phyloP scores from a whole-genome alignment of 306 rosid genomes.

The Abrus precatorius region DNA sequence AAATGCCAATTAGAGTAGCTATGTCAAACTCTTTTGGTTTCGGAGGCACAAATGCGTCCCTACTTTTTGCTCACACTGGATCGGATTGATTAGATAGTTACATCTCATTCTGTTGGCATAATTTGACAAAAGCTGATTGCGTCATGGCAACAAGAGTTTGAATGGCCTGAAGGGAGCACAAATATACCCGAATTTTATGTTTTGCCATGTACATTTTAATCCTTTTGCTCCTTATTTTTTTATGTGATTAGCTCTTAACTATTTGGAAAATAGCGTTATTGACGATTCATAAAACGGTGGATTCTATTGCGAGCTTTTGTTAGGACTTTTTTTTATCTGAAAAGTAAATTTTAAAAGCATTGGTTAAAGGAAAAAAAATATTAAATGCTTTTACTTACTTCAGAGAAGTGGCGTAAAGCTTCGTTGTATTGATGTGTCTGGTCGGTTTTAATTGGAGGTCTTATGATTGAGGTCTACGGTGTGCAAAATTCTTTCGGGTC shows the following conservation, averaged over 20 bases:
- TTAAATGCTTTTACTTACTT: not conserved
- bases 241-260: constrained; percentile 19
- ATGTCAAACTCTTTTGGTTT: constrained; percentile 95
- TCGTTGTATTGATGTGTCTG: too few species aligned
- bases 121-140: constrained; percentile 29
- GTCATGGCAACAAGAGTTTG: constrained; percentile 13
- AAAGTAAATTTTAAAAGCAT: not conserved
- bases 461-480: too few species aligned
- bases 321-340: not conserved
- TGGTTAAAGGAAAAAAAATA: not conserved
- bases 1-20: constrained; percentile 75
- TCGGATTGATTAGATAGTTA: constrained; percentile 31
- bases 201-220: constrained; percentile 9
- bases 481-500: too few species aligned
- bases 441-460: too few species aligned
- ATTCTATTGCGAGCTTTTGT: not conserved
- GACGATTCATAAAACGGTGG: not conserved
- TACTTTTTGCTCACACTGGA: constrained; percentile 72
- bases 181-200: not conserved
- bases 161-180: constrained; percentile 6
- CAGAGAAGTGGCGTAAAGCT: too few species aligned
- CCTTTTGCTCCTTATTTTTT: constrained; percentile 22
- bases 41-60: constrained; percentile 95
- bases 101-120: constrained; percentile 30
- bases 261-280: not conserved